Evolutionary conservation across 106 monocot species (phyloP).

Genomic region (Dendrobium catenatum): DNA sequence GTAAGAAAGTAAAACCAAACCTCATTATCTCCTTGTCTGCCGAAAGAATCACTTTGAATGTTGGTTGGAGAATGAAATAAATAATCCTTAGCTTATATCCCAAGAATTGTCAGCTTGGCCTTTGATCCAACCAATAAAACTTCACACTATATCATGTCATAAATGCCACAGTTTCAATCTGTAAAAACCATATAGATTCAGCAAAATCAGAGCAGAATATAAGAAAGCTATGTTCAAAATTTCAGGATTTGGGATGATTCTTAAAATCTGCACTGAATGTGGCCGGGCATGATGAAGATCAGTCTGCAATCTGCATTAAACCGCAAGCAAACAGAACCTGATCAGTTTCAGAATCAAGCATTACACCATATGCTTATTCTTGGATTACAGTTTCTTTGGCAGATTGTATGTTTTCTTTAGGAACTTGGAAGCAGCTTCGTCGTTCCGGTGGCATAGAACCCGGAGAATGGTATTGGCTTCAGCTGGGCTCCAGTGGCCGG

Average conservation of each 20-base stretch:
- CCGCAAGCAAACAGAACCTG: too few species aligned
- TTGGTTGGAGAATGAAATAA: too few species aligned
- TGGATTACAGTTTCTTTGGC: slow-evolving; percentile 63
- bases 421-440: slow-evolving; percentile 74
- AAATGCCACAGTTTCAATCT: too few species aligned
- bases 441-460: slow-evolving; percentile 74
- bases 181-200: neutral
- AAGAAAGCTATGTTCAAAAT: neutral
- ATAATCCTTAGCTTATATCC: neutral
- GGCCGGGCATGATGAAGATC: too few species aligned
- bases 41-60: neutral
- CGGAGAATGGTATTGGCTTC: slow-evolving; percentile 80
- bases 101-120: neutral
- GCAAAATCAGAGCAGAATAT: too few species aligned
- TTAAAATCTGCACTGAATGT: neutral
- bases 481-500: slow-evolving; percentile 76
- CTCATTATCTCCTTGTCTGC: neutral
- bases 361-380: neutral
- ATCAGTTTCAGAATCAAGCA: neutral
- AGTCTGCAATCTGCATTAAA: too few species aligned
- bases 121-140: too few species aligned
- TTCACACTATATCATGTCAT: too few species aligned
- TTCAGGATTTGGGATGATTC: neutral
- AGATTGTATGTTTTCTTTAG: slow-evolving; percentile 87
- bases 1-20: neutral